Base-by-base conservation (phyloP, 495 filamentous ascomycete species). In the Copromyces sp. region DNA sequence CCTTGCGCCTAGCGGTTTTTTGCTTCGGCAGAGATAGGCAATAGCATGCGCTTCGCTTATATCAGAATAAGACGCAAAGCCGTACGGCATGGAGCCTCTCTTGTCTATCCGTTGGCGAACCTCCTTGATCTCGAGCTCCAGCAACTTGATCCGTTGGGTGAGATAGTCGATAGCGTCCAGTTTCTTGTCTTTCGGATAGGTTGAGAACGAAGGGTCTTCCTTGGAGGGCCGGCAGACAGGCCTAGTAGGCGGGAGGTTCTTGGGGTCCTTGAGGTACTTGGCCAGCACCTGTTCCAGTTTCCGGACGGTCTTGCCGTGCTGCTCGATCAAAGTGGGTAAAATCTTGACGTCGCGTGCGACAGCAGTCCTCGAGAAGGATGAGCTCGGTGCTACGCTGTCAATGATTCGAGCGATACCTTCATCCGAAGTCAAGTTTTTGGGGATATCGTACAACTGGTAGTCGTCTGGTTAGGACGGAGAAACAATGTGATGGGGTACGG, bases 111-210 rank as follows among this genome's bases (percentile, higher is more conserved):
- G 89, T 16, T 89, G 87, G 29, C 95, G 89, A 2, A 93, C 90
- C 71, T 94, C 90, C 77, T 92, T 91, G 78, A 99, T 94, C 77
- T 94, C 88, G 32, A 89, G 82, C 81, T 98, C 95, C 61, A 99
- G 84, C 24, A 91, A 85, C 68, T 89, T 88, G 77, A 99, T 97
- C 14, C 94, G 90, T 53, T 90, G 87, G 0, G 94, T 96, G 68
- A 97, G 85, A 76, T 97, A 98, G 74, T 97, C 93, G 77, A 99
- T 98, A 14, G 96, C 93, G 75, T 99, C 95, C 37, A 98, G 88
- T 77, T 92, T 93, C 71, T 91, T 89, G 35, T 89, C 87, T 65
- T 88, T 90, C 0, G 86, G 82, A 74, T 87, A 88, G 17, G 84
- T 85, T 9, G 78, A 77, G 73, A 84, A 89, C 0, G 86, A 85